These are phyloP conservation scores for Neofusicoccum sp. DNA, from an alignment of 2,329 filamentous ascomycete species.

Conservation along the genomic window DNA sequence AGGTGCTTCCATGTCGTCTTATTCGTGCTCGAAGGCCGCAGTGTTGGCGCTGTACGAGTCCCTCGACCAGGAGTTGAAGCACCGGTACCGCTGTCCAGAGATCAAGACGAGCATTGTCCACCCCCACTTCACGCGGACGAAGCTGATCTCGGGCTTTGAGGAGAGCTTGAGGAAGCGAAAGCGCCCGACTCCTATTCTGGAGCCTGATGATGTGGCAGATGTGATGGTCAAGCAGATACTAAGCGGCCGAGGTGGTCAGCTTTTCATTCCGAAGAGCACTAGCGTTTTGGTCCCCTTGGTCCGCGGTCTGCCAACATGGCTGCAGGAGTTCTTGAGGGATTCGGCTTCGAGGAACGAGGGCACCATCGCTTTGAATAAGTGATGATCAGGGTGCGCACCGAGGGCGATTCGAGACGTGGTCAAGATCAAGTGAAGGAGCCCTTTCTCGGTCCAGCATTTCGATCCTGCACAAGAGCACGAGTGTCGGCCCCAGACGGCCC, in stretches of 20 bases:
- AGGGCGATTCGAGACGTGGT: not conserved
- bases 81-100: conserved; percentile 27
- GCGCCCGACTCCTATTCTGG: conserved; percentile 24
- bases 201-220: conserved; percentile 30
- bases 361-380: not conserved
- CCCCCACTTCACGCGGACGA: conserved; percentile 33
- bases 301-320: conserved; percentile 30
- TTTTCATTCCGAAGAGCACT: conserved; percentile 28
- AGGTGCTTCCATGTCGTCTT: conserved; percentile 31
- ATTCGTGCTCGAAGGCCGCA: conserved; percentile 34
- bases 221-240: conserved; percentile 32
- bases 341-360: not conserved
- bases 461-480: not conserved
- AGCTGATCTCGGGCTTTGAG: conserved; percentile 29
- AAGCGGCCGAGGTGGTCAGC: conserved; percentile 28
- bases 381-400: not conserved
- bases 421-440: not conserved
- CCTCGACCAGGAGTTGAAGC: conserved; percentile 43
- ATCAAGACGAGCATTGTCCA: conserved; percentile 35
- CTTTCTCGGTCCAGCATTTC: not conserved
- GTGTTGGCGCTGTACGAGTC: conserved; percentile 36
- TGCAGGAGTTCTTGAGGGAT: conserved; percentile 31
- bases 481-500: not conserved
- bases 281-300: conserved; percentile 35
- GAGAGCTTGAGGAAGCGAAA: not conserved